A percentile compares a stretch with the other conserved stretches of the same genome.
These are phyloP conservation scores for Euclidium syriacum DNA, from an alignment of 345 rosid species.

Conservation along the genomic window DNA sequence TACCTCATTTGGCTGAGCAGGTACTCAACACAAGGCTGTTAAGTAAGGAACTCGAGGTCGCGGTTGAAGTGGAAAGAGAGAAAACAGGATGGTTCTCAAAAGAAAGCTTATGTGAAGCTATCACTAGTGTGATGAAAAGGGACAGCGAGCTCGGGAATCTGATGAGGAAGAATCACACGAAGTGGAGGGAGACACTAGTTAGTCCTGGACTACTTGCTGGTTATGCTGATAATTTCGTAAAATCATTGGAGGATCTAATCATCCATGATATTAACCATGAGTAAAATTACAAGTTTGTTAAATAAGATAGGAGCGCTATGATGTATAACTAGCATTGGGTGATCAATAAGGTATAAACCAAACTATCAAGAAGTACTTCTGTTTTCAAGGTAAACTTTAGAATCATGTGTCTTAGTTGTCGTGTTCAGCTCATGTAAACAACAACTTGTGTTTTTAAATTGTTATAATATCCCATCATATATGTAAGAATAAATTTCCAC, in stretches of 20 bases:
- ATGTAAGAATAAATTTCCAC: too few relatives aligned
- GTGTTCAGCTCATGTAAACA: neutral
- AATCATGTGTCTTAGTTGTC: neutral
- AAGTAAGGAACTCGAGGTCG: constrained; percentile 32
- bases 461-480: too few relatives aligned
- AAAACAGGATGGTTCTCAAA: constrained; percentile 21
- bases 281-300: neutral
- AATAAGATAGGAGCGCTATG: neutral
- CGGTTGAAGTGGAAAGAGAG: constrained; percentile 35
- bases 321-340: neutral
- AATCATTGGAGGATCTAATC: neutral
- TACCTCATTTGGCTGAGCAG: constrained; percentile 36
- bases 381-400: neutral
- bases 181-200: constrained; percentile 15
- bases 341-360: neutral
- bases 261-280: neutral
- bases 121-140: constrained; percentile 18
- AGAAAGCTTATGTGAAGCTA: constrained; percentile 24
- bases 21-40: constrained; percentile 30
- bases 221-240: neutral
- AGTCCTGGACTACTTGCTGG: neutral
- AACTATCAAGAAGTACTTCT: neutral
- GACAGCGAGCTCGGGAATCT: constrained; percentile 8
- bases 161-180: constrained; percentile 16
- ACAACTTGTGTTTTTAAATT: too few relatives aligned